Evolutionary conservation across 352 stramenopile genomes (phyloP), one percentile per base, ranked within the genome.

Genomic region (Pythium aristosporum): DNA sequence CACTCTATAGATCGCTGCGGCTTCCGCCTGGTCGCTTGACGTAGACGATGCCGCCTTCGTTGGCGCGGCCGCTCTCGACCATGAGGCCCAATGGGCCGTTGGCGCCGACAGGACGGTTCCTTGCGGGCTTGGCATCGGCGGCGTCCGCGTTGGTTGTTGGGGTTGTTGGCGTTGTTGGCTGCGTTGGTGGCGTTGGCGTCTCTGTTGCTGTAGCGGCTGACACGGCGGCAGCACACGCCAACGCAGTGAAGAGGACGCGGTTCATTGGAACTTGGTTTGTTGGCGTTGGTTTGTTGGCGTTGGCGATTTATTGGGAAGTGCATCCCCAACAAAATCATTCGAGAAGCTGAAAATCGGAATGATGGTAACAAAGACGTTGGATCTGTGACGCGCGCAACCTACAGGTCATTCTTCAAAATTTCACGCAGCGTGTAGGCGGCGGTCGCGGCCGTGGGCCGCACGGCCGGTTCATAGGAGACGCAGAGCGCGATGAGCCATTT

Each of bases 361-460:
- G 34, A 39, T 39, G 34, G 34, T 9, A 39, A 28, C 25, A 28
- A 28, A 28, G 25, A 12, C 5, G 4, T 55, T 0, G 20, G 1
- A 43, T 15, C 21, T 28, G 49, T 21, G 49, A 23, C n/a, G 30
- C 16, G n/a, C 5, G 49, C n/a, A 18, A 43, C 10, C 69, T 75
- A 81, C 18, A 88, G 64, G 61, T 85, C 79, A 52, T 85, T 77
- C 71, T 84, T 84, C 64, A 87, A 75, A 61, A 89, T 88, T 53
- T 85, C 85, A 36, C 79, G 82, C 57, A 91, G 65, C 67, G 87
- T 68, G 71, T 88, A 92, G n/a, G 82, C 87, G 36, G 89, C 74
- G 56, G 89, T 75, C 43, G 89, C 86, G 37, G 79, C 79, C 50
- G 75, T 86, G 32, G 80, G 82, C 56, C 80, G 77, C 11, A 87